Conservation (phyloP, 345 rosid genomes). For the Limnanthes douglasii region DNA sequence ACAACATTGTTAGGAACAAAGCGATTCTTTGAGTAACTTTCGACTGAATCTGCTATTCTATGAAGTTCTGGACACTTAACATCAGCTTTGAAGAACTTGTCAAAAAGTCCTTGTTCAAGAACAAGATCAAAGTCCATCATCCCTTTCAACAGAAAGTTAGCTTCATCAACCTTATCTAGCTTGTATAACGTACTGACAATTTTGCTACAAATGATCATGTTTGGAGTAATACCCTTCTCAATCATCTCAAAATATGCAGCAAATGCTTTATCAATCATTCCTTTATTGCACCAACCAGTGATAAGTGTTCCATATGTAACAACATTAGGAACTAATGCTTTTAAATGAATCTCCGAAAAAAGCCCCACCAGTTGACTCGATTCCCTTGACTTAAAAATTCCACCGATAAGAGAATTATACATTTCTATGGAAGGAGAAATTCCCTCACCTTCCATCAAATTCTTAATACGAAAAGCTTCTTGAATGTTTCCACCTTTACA, state of each 20-base stretch:
- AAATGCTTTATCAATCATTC: slow-evolving; percentile 49
- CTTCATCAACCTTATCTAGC: slow-evolving; percentile 46
- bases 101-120: slow-evolving; percentile 14
- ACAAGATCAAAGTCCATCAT: slow-evolving; percentile 32
- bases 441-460: slow-evolving; percentile 28
- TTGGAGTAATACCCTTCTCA: slow-evolving; percentile 35
- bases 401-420: slow-evolving; percentile 48
- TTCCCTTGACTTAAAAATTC: slow-evolving; percentile 32
- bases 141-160: slow-evolving; percentile 45
- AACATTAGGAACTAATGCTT: slow-evolving; percentile 28
- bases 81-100: slow-evolving; percentile 11
- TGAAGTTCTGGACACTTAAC: slow-evolving; percentile 17
- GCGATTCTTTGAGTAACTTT: slow-evolving; percentile 18
- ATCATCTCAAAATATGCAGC: slow-evolving; percentile 41
- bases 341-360: slow-evolving; percentile 26
- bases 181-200: slow-evolving; percentile 41
- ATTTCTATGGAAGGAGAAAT: slow-evolving; percentile 35
- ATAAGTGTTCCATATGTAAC: slow-evolving; percentile 51
- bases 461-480: slow-evolving; percentile 46
- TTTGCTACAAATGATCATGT: slow-evolving; percentile 48
- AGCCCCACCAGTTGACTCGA: slow-evolving; percentile 22
- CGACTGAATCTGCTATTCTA: slow-evolving; percentile 29
- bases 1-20: slow-evolving; percentile 39
- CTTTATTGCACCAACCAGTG: slow-evolving; percentile 53
- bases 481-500: slow-evolving; percentile 53